These are phyloP conservation scores for Colletotrichum sp. DNA, from an alignment of 2,329 filamentous ascomycete genomes.

Conservation along the genomic window DNA sequence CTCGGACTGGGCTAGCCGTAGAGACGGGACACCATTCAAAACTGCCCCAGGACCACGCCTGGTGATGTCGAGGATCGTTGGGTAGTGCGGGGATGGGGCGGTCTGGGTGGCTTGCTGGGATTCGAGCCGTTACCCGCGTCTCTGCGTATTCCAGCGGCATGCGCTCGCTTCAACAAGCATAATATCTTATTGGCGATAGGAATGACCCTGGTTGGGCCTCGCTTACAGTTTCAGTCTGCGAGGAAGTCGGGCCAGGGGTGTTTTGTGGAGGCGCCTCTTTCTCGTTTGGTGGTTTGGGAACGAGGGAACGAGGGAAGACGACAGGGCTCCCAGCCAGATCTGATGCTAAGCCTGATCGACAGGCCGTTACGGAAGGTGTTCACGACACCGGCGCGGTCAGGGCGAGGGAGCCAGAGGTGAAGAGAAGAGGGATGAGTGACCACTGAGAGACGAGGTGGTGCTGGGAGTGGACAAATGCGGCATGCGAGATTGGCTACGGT, in stretches of 20 bases:
- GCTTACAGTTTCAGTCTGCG: constrained; percentile 17
- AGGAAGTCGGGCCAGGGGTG: background rate
- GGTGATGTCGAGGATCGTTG: background rate
- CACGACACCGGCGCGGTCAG: background rate
- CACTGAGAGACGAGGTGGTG: background rate
- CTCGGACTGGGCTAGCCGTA: constrained; percentile 6
- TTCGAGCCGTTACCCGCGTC: background rate
- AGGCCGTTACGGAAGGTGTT: constrained; percentile 9
- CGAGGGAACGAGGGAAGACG: background rate
- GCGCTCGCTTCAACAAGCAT: background rate
- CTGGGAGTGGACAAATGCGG: background rate
- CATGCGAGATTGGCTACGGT: background rate
- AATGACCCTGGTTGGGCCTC: background rate
- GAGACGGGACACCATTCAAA: background rate
- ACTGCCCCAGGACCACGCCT: background rate
- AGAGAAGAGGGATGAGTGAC: background rate
- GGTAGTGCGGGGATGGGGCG: background rate
- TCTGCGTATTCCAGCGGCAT: background rate
- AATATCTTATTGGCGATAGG: constrained; percentile 2
- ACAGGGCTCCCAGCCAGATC: background rate
- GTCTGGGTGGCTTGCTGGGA: background rate
- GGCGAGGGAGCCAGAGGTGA: background rate
- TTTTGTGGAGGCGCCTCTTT: background rate
- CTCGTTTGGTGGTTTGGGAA: background rate
- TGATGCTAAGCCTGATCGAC: constrained; percentile 18